Evolutionary conservation across 768 basidiomycete genomes (phyloP).

Genomic region (Boletellus ananas): DNA sequence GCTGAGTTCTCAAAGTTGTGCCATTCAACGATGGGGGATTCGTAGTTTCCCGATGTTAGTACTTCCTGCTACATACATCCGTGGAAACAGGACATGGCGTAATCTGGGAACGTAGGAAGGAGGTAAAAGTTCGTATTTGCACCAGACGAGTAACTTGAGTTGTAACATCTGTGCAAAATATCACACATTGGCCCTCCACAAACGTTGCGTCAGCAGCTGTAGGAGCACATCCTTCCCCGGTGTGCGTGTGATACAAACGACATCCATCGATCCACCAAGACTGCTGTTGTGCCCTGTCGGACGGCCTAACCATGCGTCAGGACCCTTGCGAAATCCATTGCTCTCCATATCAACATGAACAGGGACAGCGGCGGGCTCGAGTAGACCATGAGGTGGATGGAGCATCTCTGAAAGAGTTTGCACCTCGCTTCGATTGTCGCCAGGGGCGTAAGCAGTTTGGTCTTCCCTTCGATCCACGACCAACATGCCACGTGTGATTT

Average conservation of each 20-base stretch:
- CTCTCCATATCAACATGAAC: conserved; percentile 51
- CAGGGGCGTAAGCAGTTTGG: conserved; percentile 58
- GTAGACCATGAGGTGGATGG: conserved; percentile 30
- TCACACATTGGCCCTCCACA: conserved; percentile 43
- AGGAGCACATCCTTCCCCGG: conserved; percentile 59
- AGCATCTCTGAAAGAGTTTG: conserved; percentile 49
- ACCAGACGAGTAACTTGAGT: not conserved
- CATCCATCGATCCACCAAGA: conserved; percentile 31
- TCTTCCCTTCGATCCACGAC: conserved; percentile 77
- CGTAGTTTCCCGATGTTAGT: too few species aligned
- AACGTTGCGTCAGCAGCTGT: conserved; percentile 44
- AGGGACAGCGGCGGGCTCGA: conserved; percentile 52
- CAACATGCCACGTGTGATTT: conserved; percentile 83
- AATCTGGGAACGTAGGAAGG: not conserved
- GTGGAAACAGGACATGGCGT: too few species aligned
- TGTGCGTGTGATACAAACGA: conserved; percentile 52
- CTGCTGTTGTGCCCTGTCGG: conserved; percentile 14
- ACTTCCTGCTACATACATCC: too few species aligned
- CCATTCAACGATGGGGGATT: too few species aligned
- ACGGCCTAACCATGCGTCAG: conserved; percentile 20
- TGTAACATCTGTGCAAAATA: not conserved
- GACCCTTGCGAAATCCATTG: conserved; percentile 9
- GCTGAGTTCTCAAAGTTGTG: too few species aligned
- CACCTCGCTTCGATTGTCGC: conserved; percentile 59
- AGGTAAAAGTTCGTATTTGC: not conserved